Conservation (phyloP, 1,139 yeast species). For the Nadsonia starkeyi-henricii region DNA sequence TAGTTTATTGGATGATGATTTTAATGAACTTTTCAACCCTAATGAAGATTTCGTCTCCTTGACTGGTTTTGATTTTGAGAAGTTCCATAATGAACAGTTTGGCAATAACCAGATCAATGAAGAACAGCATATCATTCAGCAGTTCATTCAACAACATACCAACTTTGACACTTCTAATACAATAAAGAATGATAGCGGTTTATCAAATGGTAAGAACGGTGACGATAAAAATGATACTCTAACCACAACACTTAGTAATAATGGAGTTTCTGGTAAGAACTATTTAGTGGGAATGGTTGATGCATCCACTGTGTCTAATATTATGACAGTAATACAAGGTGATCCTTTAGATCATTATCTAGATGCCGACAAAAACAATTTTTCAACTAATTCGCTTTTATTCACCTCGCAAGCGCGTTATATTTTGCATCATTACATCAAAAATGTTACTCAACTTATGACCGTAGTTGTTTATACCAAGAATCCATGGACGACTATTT, state of each 20-base stretch:
- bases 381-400: slow-evolving; percentile 51
- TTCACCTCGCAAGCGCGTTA: slow-evolving; percentile 31
- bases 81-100: not conserved
- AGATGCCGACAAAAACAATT: slow-evolving; percentile 12
- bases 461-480: slow-evolving; percentile 70
- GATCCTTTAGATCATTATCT: slow-evolving; percentile 10
- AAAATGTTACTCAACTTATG: slow-evolving; percentile 76
- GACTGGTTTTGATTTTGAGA: not conserved
- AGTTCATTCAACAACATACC: not conserved
- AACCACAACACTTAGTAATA: not conserved
- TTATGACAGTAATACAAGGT: not conserved
- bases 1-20: not conserved
- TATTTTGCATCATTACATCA: slow-evolving; percentile 58
- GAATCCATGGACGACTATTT: slow-evolving; percentile 79
- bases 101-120: not conserved
- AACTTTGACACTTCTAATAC: slow-evolving; percentile 1
- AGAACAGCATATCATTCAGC: slow-evolving; percentile 1
- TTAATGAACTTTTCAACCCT: not conserved
- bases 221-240: not conserved
- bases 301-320: not conserved
- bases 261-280: not conserved
- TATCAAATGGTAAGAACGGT: not conserved
- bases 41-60: not conserved
- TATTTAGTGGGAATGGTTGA: not conserved
- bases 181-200: not conserved